Evolutionary conservation across 352 stramenopile genomes (phyloP).

Genomic region (Globisporangium acanthophoron): DNA sequence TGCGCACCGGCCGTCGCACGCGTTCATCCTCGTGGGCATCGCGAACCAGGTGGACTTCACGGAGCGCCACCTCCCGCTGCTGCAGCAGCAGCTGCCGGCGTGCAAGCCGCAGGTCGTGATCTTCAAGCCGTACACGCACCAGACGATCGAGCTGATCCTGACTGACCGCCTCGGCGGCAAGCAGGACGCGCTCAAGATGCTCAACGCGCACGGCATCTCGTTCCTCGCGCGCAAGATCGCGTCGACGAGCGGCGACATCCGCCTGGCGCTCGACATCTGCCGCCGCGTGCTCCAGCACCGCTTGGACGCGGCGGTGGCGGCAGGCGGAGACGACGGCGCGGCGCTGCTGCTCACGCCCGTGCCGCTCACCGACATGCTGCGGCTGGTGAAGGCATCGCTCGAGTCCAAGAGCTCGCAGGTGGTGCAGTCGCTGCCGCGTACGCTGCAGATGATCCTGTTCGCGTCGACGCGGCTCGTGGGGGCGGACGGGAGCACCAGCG

Average conservation of each 20-base stretch:
- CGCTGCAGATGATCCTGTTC: slow-evolving; percentile 81
- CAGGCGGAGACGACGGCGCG: slow-evolving; percentile 5
- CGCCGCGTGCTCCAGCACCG: slow-evolving; percentile 56
- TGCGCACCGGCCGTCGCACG: slow-evolving; percentile 44
- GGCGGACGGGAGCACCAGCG: slow-evolving; percentile 18
- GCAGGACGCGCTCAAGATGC: slow-evolving; percentile 30
- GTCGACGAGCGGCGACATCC: slow-evolving; percentile 69
- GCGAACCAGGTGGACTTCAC: slow-evolving; percentile 85
- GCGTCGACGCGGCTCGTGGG: slow-evolving; percentile 41
- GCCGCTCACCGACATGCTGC: slow-evolving; percentile 66
- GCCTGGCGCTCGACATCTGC: slow-evolving; percentile 68
- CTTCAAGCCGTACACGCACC: slow-evolving; percentile 75
- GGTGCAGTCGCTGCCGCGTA: slow-evolving; percentile 62
- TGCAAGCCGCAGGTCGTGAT: slow-evolving; percentile 61
- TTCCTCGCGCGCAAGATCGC: slow-evolving; percentile 81
- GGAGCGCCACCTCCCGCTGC: slow-evolving; percentile 58
- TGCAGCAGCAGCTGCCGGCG: slow-evolving; percentile 46
- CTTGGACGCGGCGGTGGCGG: slow-evolving; percentile 11
- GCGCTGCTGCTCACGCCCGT: slow-evolving; percentile 22
- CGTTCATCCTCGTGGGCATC: slow-evolving; percentile 76
- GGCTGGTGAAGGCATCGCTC: slow-evolving; percentile 62
- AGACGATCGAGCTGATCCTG: slow-evolving; percentile 77
- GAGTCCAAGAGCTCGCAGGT: slow-evolving; percentile 56
- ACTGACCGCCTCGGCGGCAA: slow-evolving; percentile 56
- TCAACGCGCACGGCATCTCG: slow-evolving; percentile 65